Evolutionary conservation across 1,139 yeast species (phyloP).

Genomic region (Meyerozyma sp.): DNA sequence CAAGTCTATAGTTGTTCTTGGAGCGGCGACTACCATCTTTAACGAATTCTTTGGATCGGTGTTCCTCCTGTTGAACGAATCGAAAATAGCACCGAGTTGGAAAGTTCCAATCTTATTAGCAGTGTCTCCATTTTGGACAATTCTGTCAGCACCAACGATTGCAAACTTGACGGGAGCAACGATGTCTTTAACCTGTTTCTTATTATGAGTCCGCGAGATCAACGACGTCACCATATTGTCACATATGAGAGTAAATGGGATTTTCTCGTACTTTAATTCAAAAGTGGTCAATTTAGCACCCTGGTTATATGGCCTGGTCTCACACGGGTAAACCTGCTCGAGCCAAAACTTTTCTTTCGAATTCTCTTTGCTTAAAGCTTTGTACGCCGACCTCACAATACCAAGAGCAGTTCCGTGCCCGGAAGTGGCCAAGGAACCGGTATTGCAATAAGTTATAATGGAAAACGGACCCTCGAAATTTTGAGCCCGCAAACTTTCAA

Average conservation of each 20-base stretch:
- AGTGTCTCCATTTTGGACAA: constrained; percentile 87
- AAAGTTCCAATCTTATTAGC: constrained; percentile 97
- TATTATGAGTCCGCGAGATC: constrained; percentile 30
- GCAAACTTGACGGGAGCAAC: constrained; percentile 70
- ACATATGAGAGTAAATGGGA: constrained; percentile 84
- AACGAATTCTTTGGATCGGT: constrained; percentile 48
- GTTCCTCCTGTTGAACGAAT: constrained; percentile 26
- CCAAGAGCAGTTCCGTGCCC: constrained; percentile 98
- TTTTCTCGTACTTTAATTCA: constrained; percentile 77
- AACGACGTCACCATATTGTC: constrained; percentile 90
- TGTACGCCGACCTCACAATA: constrained; percentile 69
- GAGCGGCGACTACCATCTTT: constrained; percentile 91
- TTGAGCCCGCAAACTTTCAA: constrained; percentile 39
- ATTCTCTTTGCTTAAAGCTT: constrained; percentile 24
- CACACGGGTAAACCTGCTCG: constrained; percentile 78
- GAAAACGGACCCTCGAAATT: constrained; percentile 63
- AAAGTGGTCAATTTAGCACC: constrained; percentile 92
- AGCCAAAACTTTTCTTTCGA: constrained; percentile 36
- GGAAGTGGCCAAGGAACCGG: constrained; percentile 91
- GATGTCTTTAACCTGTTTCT: constrained; percentile 14
- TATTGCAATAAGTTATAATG: constrained; percentile 80
- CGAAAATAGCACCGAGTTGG: constrained; percentile 71
- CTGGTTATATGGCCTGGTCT: constrained; percentile 94
- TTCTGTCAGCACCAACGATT: constrained; percentile 97
- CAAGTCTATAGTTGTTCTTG: constrained; percentile 81